Base-by-base conservation (phyloP, 1,284 basidiomycete genomes). In the Hemileia vastatrix region DNA sequence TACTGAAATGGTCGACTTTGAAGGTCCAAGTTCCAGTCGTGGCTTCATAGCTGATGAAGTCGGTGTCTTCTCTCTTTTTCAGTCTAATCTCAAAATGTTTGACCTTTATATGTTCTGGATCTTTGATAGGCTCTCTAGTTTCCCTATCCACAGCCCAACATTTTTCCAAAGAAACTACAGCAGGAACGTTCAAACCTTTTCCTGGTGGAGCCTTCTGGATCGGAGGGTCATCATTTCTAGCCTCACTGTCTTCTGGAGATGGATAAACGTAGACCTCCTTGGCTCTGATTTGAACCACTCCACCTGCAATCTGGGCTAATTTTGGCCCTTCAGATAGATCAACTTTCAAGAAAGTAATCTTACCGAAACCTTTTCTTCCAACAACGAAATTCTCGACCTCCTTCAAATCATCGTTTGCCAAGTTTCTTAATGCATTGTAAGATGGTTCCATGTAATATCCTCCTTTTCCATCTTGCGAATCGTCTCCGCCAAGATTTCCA, bases 211-310 rank as follows among this genome's bases (percentile, higher is more conserved):
- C 87, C 72, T 91, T 90, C 54, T 81, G 81, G 19, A 86, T 83
- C 59, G 86, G 85, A 62, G 83, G 84, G 67, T 95, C 90, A 50
- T 72, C 73, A 24, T 75, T 72, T 59, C 65, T 65, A 57, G 70
- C 68, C 49, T 65, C 65, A 48, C 49, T 53, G 6, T 65, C 66
- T 49, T 71, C 73, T 54, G 69, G 68, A 51, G 74, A 68, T 1
- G 92, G 91, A 76, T 98, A 98, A 54, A 98, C 91, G 62, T 84
- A 85, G 71, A 89, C 88, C 76, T 95, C 90, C 78, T 90, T 88
- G 74, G 90, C 86, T 64, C 91, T 87, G 73, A 99, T 91, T 57
- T 86, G 82, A 47, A 98, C 84, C 65, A 93, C 82, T 61, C 86
- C 84, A n/a, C 93, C 95, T 3, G 92, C 80, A 32, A 98, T 82